Conservation (phyloP, 306 rosid species). For the Sicyos edulis region DNA sequence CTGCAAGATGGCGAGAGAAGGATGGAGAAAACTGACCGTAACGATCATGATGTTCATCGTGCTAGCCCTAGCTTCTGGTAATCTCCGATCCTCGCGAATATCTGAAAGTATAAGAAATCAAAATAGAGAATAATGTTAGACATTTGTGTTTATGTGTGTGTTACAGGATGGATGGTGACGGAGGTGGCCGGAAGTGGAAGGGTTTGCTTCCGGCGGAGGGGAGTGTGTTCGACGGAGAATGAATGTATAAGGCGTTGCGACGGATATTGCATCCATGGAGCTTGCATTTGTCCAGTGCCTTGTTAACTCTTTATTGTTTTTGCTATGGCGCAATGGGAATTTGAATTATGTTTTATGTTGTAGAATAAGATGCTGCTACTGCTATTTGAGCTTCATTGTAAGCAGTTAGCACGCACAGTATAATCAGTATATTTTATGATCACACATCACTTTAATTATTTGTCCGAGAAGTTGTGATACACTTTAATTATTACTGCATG, state of each 20-base stretch:
- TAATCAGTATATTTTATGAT: too few relatives aligned
- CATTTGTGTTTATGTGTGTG: background rate
- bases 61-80: background rate
- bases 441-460: too few relatives aligned
- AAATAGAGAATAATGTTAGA: background rate
- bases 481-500: too few relatives aligned
- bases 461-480: too few relatives aligned
- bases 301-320: background rate
- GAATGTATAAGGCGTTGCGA: background rate
- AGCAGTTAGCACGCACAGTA: too few relatives aligned
- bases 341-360: too few relatives aligned
- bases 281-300: background rate
- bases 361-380: too few relatives aligned
- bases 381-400: too few relatives aligned
- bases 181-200: background rate
- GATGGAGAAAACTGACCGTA: background rate
- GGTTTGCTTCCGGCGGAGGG: background rate
- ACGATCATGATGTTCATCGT: background rate
- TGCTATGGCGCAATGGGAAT: too few relatives aligned
- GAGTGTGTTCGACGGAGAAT: background rate
- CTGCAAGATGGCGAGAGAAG: background rate
- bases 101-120: background rate
- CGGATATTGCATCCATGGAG: background rate
- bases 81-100: background rate
- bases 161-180: slow-evolving; percentile 8